Evolutionary conservation across 129 eudicot species (phyloP), one percentile per base, ranked within the genome.

Genomic region (Saposhnikovia divaricata): DNA sequence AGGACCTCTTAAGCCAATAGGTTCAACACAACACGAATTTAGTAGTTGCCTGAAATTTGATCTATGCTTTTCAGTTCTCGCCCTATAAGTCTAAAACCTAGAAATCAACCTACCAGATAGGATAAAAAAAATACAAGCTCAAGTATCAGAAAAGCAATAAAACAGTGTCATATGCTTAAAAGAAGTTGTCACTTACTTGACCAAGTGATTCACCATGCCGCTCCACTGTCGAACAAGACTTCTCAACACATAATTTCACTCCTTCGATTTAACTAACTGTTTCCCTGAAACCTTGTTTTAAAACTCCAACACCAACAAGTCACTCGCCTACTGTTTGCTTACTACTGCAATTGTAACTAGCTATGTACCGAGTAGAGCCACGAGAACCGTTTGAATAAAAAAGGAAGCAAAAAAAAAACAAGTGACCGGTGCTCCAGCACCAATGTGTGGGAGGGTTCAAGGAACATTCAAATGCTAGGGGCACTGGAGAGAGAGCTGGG

Each of bases 101-200:
- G 4, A 15, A 11, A 68, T 34, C 42, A 14, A 68, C 23, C 42
- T 57, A 53, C 69, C 80, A 59, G 38, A 34, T 77, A 47, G 31
- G 28, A 37, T 8, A 77, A 77, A 38, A 77, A 38, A 5, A 53
- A 37, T 34, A 12, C 45, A 47, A 45, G 74, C 63, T 65, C 72
- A 79, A 83, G 14, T 77, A 81, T 66, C 81, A 55, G 15, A 79
- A 25, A 77, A 42, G 75, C 61, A 81, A 81, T 42, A 37, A 47
- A 74, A 44, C 73, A 68, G 55, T 42, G 80, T 45, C 55, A 12
- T 25, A 81, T 76, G 83, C 70, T 75, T 79, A 79, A 74, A 61
- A 76, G 43, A 57, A 73, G 73, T 73, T 40, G 65, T 79, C 76
- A 87, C 90, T 87, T 87, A 87, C 90, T 84, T 84, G 87, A 82